These are phyloP conservation scores for Torrubiellomyces zombiae DNA, from an alignment of 2,329 filamentous ascomycete species.

Conservation along the genomic window DNA sequence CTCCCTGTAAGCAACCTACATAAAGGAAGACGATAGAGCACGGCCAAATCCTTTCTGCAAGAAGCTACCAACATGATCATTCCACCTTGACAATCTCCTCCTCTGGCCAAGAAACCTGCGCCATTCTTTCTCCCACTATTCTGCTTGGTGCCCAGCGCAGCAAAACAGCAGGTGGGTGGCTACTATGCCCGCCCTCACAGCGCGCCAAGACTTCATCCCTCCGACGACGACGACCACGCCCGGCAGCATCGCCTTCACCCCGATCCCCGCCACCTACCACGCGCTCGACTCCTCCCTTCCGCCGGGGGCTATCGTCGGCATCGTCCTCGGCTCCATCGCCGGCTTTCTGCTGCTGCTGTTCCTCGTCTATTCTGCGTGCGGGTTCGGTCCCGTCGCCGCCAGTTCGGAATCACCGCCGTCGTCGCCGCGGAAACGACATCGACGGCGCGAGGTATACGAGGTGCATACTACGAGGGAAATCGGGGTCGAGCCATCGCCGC, in stretches of 20 bases:
- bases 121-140: too few species aligned
- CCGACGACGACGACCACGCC: too few species aligned
- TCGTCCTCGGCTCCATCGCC: constrained; percentile 27
- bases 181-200: too few species aligned
- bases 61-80: constrained; percentile 1
- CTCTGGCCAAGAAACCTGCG: too few species aligned
- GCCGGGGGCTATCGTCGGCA: constrained; percentile 26
- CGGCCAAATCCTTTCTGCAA: too few species aligned
- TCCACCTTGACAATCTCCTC: too few species aligned
- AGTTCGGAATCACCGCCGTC: constrained; percentile 4
- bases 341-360: constrained; percentile 37
- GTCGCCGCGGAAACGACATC: constrained; percentile 6
- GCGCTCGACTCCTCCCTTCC: constrained; percentile 19
- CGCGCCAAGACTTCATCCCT: constrained; percentile 7
- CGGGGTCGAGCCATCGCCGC: constrained; percentile 6
- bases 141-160: too few species aligned
- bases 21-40: too few species aligned
- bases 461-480: constrained; percentile 10
- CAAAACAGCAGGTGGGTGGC: too few species aligned
- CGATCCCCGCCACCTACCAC: constrained; percentile 20
- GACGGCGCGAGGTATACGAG: constrained; percentile 16
- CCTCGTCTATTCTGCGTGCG: constrained; percentile 32
- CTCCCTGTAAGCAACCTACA: too few species aligned
- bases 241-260: constrained; percentile 12
- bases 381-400: constrained; percentile 19